Evolutionary conservation across 1,284 basidiomycete species (phyloP), one percentile per base, ranked within the genome.

Genomic region (Cutaneotrichosporon sp.): DNA sequence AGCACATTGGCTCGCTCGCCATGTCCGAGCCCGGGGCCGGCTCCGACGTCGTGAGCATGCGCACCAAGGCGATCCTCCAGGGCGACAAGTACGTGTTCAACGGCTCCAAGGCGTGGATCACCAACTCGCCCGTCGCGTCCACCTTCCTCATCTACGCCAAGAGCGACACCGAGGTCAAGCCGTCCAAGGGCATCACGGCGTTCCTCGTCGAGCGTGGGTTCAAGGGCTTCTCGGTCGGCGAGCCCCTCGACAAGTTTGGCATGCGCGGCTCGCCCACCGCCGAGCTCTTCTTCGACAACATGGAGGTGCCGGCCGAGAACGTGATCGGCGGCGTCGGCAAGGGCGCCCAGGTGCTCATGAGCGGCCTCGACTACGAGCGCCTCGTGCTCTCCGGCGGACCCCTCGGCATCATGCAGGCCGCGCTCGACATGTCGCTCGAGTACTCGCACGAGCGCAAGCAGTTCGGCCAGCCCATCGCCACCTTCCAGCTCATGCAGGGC

Each of bases 71-170:
- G 18, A 87, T 88, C 64, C 89, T 89, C 79, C 84, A 89, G 36
- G 82, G 64, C 18, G 72, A 86, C 20, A 87, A 89, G 46, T 97
- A 87, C 82, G 82, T 84, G 61, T 77, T 97, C 67, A 95, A 91
- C 71, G 94, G 94, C 1, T 91, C 87, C 71, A 97, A 97, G 79
- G 92, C 93, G 81, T 97, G 93, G 92, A 97, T 97, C 76, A 97
- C 95, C 31, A 98, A 98, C 76, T 92, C 93, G 4, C 92, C 94
- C 1, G 83, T 88, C 27, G 91, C 95, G 2, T 90, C 89, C 13
- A 97, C 92, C 0, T 84, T 97, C 29, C 88, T 97, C 22, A 91
- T 97, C 6, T 97, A 97, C 77, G 94, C 94, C 18, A 95, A 95
- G 80, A 92, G 92, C 6, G 84, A 85, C 13, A 90, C 90, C 0